Conservation (phyloP, 2,329 filamentous ascomycete species). For the Xylariaceae sp. region DNA sequence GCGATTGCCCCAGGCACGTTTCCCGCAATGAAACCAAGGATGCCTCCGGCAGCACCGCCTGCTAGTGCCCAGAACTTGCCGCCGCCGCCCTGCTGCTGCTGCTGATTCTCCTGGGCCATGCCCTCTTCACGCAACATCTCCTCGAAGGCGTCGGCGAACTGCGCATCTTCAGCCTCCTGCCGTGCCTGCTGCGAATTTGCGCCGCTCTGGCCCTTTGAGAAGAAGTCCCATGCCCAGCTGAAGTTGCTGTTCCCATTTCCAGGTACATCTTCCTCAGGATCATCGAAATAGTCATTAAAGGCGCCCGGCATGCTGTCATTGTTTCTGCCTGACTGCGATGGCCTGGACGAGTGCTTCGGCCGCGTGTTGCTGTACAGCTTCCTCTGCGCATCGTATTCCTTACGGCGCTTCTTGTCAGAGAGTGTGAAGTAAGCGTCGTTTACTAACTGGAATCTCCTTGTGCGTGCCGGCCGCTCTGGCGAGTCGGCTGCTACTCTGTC, state of each 20-base stretch:
- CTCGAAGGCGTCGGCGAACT: constrained; percentile 85
- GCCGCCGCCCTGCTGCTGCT: constrained; percentile 56
- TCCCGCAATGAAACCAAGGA: constrained; percentile 89
- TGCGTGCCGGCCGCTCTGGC: constrained; percentile 74
- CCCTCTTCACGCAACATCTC: constrained; percentile 85
- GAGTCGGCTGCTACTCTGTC: constrained; percentile 82
- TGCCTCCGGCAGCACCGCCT: constrained; percentile 80
- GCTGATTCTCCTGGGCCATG: constrained; percentile 59
- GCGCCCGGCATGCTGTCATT: constrained; percentile 35
- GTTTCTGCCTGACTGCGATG: constrained; percentile 36
- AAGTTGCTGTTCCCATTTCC: constrained; percentile 43
- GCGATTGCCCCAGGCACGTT: constrained; percentile 87
- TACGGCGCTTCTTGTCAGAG: constrained; percentile 68
- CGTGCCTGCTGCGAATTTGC: constrained; percentile 39
- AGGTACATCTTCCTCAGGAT: constrained; percentile 37
- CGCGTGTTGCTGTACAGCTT: constrained; percentile 47
- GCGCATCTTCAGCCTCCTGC: constrained; percentile 62
- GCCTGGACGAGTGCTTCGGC: constrained; percentile 34
- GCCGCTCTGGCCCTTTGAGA: constrained; percentile 36
- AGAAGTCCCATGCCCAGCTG: constrained; percentile 71
- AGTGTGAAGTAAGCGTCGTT: constrained; percentile 93
- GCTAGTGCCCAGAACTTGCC: constrained; percentile 79
- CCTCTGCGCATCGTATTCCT: constrained; percentile 77
- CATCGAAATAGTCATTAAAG: constrained; percentile 43
- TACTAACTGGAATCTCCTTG: constrained; percentile 83